Conservation (phyloP, 257 asterid species). For the Ligustrum vulgare region DNA sequence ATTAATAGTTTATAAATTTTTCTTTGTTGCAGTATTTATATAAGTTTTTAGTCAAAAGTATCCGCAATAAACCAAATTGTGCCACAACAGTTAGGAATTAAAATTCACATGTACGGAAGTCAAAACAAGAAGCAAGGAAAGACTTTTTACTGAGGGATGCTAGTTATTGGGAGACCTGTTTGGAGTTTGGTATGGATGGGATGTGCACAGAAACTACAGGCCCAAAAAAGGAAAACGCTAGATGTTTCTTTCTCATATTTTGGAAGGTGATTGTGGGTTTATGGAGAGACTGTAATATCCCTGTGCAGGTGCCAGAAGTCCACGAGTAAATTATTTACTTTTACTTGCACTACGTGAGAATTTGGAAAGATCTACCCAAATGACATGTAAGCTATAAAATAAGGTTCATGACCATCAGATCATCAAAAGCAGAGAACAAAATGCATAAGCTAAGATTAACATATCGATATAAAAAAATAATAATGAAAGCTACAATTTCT, state of each 20-base stretch:
- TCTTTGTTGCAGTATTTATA: not conserved
- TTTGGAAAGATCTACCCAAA: not conserved
- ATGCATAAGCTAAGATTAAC: constrained; percentile 8
- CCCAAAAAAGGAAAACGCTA: not conserved
- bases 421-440: not conserved
- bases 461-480: not conserved
- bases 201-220: not conserved
- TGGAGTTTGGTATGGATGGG: not conserved
- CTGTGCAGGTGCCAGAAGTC: not conserved
- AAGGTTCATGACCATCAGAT: not conserved
- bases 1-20: not conserved
- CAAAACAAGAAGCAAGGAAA: not conserved
- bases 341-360: not conserved
- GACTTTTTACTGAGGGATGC: not conserved
- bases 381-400: not conserved
- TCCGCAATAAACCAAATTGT: too few species aligned
- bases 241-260: not conserved
- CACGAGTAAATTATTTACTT: not conserved
- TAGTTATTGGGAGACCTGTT: not conserved
- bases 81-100: not conserved
- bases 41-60: not conserved
- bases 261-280: not conserved
- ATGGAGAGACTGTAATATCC: not conserved
- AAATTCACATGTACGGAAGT: not conserved
- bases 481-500: constrained; percentile 28